phyloP scores from a whole-genome alignment of 352 stramenopile genomes.

The Elongisporangium anandrum region DNA sequence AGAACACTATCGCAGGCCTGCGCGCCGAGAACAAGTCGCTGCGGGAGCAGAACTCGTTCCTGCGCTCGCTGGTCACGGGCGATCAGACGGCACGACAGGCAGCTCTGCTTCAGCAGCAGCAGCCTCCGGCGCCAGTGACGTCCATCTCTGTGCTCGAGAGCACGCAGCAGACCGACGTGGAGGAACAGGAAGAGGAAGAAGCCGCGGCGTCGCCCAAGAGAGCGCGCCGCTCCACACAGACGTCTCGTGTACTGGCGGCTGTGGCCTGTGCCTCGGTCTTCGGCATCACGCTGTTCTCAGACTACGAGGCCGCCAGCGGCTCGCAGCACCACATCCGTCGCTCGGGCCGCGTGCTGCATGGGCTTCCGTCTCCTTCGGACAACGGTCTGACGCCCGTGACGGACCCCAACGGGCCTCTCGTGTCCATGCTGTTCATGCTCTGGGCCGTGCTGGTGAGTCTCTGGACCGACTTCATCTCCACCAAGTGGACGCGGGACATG shows the following conservation, averaged over 20 bases:
- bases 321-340: slow-evolving; percentile 41
- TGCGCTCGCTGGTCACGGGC: slow-evolving; percentile 65
- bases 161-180: slow-evolving; percentile 17
- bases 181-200: slow-evolving; percentile 25
- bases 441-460: not conserved
- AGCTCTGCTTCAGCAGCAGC: slow-evolving; percentile 23
- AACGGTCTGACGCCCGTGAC: not conserved
- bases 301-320: slow-evolving; percentile 35
- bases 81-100: slow-evolving; percentile 25
- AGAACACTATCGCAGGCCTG: slow-evolving; percentile 62
- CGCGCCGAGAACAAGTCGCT: slow-evolving; percentile 79
- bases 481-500: slow-evolving; percentile 19
- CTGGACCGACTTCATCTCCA: not conserved
- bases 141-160: slow-evolving; percentile 21
- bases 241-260: slow-evolving; percentile 11
- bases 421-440: not conserved
- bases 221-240: slow-evolving; percentile 53
- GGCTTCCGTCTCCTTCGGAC: slow-evolving; percentile 27
- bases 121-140: slow-evolving; percentile 8
- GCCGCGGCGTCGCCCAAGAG: slow-evolving; percentile 29
- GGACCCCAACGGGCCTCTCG: not conserved
- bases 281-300: slow-evolving; percentile 64
- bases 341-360: slow-evolving; percentile 58
- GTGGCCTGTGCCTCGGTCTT: slow-evolving; percentile 60
- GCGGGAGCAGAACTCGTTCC: slow-evolving; percentile 70